phyloP scores from a whole-genome alignment of 2,329 filamentous ascomycete species.

The Colletotrichum echinochloae region DNA sequence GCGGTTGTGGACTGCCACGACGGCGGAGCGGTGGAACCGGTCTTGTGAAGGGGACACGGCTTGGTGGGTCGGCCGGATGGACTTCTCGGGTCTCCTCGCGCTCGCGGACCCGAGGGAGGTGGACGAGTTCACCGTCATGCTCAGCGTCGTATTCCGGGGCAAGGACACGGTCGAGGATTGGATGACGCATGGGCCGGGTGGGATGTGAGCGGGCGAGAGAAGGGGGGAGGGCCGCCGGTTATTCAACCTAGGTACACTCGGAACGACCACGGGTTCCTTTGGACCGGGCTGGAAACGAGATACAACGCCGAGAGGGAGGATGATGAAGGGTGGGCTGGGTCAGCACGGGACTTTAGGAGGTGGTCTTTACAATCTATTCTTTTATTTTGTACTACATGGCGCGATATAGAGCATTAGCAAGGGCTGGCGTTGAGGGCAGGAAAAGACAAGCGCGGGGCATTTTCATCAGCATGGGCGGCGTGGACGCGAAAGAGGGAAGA shows the following conservation, averaged over 20 bases:
- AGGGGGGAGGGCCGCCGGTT: background rate
- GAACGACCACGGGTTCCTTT: background rate
- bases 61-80: constrained; percentile 41
- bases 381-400: background rate
- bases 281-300: no score
- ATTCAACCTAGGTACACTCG: background rate
- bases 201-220: constrained; percentile 14
- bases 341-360: no score
- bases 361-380: background rate
- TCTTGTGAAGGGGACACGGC: constrained; percentile 34
- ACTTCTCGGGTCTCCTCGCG: constrained; percentile 39
- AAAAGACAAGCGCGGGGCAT: constrained; percentile 1
- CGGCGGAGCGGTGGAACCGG: constrained; percentile 40
- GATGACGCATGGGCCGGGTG: constrained; percentile 30
- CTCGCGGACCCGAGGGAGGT: constrained; percentile 39
- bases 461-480: constrained; percentile 13
- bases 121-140: constrained; percentile 40
- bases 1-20: constrained; percentile 40
- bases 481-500: background rate
- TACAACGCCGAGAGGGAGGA: background rate
- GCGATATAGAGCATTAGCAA: constrained; percentile 4
- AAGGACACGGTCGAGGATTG: constrained; percentile 41
- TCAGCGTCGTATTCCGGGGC: constrained; percentile 37
- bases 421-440: constrained; percentile 23
- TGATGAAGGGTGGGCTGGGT: no score